Base-by-base conservation (phyloP, 2,329 filamentous ascomycete species). In the Tolypocladium album region DNA sequence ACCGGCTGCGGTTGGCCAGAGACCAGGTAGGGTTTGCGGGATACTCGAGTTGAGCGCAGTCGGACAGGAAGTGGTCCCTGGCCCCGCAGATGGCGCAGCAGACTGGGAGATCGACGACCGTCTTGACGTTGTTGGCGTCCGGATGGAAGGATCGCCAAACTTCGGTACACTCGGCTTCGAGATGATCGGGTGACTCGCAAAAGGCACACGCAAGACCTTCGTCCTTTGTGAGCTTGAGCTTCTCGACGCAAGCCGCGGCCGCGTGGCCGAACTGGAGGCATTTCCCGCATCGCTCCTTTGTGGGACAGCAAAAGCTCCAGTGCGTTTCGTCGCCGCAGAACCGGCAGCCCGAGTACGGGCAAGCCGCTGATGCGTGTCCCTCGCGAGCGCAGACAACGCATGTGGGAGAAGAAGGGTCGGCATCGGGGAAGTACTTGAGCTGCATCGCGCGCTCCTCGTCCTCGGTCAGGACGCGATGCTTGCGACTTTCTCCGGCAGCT, bases 191-290 rank as follows among this genome's bases (percentile, higher is more conserved):
- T 8, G 78, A 78, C 45, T 74, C 74, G 70, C 88, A 91, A 40
- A 85, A 75, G 13, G 82, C 82, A 68, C 88, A 91, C 3, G 79
- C 78, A 55, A 80, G 73, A 27, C 78, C 77, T 59, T 86, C 83
- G 20, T 78, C 77, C 62, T 79, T 79, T 20, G 79, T 74, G 57
- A 80, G 64, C 3, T 72, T 70, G 50, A 88, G 76, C 62, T 84
- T 83, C 63, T 87, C 83, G 2, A 71, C 66, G 67, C 88, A 90
- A 9, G 72, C 65, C 1, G 70, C 65, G 22, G 73, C 71, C 57
- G 67, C 65, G 66, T 91, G 88, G 12, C 87, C 88, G 52, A 81
- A 75, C 69, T 87, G 82, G 56, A 77, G 79, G 70, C 88, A 90
- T 67, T 83, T 85, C 56, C 66, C 68, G 68, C 84, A 87, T 62